phyloP scores from a whole-genome alignment of 345 rosid species.

The Xanthoceras sorbifolium region DNA sequence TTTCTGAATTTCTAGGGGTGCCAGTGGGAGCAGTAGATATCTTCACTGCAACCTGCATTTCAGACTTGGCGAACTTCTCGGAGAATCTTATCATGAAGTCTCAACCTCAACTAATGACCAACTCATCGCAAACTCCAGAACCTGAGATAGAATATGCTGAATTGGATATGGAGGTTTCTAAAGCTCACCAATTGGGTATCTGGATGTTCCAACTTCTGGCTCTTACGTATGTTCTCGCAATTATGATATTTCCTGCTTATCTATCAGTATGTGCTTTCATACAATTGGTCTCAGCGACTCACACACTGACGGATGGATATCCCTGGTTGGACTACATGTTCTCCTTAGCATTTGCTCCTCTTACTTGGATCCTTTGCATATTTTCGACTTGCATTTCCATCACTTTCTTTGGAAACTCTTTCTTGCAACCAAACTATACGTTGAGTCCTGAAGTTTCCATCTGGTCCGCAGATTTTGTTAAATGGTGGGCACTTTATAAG shows the following conservation, averaged over 20 bases:
- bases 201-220: conserved; percentile 54
- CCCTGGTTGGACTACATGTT: conserved; percentile 34
- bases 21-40: conserved; percentile 73
- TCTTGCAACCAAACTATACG: conserved; percentile 57
- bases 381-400: conserved; percentile 41
- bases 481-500: conserved; percentile 80
- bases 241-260: conserved; percentile 55
- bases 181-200: conserved; percentile 34
- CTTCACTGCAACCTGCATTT: conserved; percentile 65
- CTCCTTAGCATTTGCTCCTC: conserved; percentile 49
- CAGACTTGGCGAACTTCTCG: conserved; percentile 63
- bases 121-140: conserved; percentile 32
- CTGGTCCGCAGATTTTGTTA: conserved; percentile 60
- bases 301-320: conserved; percentile 2
- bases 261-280: conserved; percentile 50
- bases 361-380: conserved; percentile 69
- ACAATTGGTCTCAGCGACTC: conserved; percentile 30
- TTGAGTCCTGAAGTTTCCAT: conserved; percentile 50
- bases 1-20: conserved; percentile 62
- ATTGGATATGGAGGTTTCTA: conserved; percentile 37
- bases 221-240: conserved; percentile 38
- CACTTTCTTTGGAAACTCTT: conserved; percentile 54
- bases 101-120: conserved; percentile 37
- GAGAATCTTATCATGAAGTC: conserved; percentile 52
- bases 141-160: conserved; percentile 35